Evolutionary conservation across 2,329 filamentous ascomycete species (phyloP).

Genomic region (Madurella mycetomatis): DNA sequence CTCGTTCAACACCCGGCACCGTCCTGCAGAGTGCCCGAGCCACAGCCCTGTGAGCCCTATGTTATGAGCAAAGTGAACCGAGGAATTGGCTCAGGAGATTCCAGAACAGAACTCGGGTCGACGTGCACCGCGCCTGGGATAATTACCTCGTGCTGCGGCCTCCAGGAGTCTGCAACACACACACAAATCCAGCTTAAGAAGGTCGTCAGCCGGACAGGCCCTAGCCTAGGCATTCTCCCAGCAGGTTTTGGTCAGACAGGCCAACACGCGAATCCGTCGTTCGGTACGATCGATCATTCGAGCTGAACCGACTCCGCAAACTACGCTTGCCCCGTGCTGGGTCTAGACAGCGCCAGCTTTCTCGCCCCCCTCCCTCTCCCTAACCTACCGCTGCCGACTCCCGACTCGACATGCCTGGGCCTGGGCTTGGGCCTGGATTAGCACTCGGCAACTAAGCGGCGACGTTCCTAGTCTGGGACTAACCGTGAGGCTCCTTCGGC

Average conservation of each 20-base stretch:
- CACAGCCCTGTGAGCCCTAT: conserved; percentile 9
- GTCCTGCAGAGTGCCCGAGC: neutral
- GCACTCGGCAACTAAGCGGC: conserved; percentile 2
- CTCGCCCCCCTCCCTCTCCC: neutral
- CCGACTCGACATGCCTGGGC: neutral
- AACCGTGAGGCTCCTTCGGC: conserved; percentile 10
- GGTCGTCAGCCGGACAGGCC: conserved; percentile 14
- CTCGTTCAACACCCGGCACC: conserved; percentile 5
- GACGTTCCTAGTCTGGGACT: conserved; percentile 5
- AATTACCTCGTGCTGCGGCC: conserved; percentile 8
- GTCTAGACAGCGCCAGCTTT: neutral
- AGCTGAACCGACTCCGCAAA: neutral
- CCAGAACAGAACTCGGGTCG: conserved; percentile 3
- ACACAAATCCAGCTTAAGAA: conserved; percentile 14
- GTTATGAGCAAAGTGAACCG: neutral
- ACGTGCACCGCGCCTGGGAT: conserved; percentile 13
- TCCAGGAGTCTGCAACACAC: conserved; percentile 4
- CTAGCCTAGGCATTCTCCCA: conserved; percentile 13
- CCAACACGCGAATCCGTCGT: neutral
- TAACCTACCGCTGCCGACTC: neutral
- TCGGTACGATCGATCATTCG: neutral
- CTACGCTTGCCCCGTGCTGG: neutral
- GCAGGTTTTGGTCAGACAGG: neutral
- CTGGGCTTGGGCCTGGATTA: neutral
- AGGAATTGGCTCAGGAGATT: conserved; percentile 9